Percentiles rank a stretch among this genome's conserved stretches.
These are phyloP conservation scores for Chrysoporthe austroafricana DNA, from an alignment of 2,329 filamentous ascomycete genomes.

Conservation along the genomic window DNA sequence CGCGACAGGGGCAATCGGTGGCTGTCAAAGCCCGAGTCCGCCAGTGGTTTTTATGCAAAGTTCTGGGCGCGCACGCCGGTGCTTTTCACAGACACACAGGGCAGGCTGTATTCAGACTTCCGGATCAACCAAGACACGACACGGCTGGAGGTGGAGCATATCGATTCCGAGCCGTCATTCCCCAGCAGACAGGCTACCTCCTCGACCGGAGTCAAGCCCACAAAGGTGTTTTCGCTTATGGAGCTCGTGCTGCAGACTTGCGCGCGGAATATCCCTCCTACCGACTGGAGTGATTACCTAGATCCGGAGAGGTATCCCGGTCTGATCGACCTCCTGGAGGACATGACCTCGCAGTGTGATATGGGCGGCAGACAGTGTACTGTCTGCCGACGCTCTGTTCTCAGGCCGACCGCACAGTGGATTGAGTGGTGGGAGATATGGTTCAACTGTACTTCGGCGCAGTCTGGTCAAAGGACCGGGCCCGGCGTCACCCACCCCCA, in stretches of 20 bases:
- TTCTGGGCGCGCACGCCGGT: slow-evolving; percentile 33
- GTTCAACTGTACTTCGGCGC: neutral
- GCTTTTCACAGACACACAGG: slow-evolving; percentile 29
- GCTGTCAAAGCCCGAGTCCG: slow-evolving; percentile 9
- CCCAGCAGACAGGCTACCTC: slow-evolving; percentile 6
- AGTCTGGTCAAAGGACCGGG: neutral
- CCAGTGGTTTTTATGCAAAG: slow-evolving; percentile 14
- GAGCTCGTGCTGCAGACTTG: slow-evolving; percentile 55
- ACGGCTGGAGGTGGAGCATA: slow-evolving; percentile 27
- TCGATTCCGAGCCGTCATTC: slow-evolving; percentile 5
- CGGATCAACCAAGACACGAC: slow-evolving; percentile 23
- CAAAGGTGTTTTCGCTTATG: slow-evolving; percentile 52
- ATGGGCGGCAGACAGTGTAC: slow-evolving; percentile 56
- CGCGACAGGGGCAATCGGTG: slow-evolving; percentile 21
- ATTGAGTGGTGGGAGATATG: slow-evolving; percentile 62
- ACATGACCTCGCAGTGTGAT: slow-evolving; percentile 47
- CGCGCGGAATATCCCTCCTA: slow-evolving; percentile 46
- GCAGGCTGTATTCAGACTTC: slow-evolving; percentile 33
- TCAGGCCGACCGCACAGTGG: slow-evolving; percentile 61
- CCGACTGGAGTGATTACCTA: slow-evolving; percentile 48
- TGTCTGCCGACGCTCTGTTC: slow-evolving; percentile 51
- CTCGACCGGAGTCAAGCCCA: slow-evolving; percentile 11
- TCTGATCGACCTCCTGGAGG: slow-evolving; percentile 45
- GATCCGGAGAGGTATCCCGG: slow-evolving; percentile 45
- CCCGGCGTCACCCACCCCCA: neutral